A percentile compares a stretch with the other conserved stretches of the same genome.
phyloP scores from a whole-genome alignment of 495 filamentous ascomycete genomes.

The Penicillium herquei region DNA sequence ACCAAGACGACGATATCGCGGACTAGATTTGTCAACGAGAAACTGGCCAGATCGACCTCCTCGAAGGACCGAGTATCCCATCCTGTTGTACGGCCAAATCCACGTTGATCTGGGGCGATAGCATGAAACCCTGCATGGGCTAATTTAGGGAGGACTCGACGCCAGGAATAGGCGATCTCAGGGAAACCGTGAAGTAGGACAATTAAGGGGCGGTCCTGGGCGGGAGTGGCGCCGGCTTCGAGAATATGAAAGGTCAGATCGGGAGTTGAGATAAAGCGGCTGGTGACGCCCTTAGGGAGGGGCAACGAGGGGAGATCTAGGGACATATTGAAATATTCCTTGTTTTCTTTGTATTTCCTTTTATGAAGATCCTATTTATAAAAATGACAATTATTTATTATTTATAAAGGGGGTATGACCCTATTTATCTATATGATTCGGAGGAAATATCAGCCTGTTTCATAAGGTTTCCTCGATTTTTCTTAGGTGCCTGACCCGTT shows the following conservation, averaged over 20 bases:
- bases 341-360: neutral
- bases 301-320: conserved; percentile 41
- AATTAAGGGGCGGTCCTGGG: conserved; percentile 52
- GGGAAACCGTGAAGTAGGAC: conserved; percentile 66
- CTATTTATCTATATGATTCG: neutral
- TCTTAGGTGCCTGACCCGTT: conserved; percentile 14
- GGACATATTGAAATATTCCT: neutral
- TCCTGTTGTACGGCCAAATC: conserved; percentile 64
- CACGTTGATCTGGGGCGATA: conserved; percentile 66
- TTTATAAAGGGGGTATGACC: no score
- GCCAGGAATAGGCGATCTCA: conserved; percentile 69
- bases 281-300: conserved; percentile 50
- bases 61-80: conserved; percentile 54
- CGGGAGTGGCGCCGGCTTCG: conserved; percentile 43
- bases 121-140: conserved; percentile 59
- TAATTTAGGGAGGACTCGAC: conserved; percentile 56
- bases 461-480: neutral
- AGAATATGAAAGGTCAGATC: conserved; percentile 61
- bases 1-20: conserved; percentile 62
- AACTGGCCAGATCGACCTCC: conserved; percentile 55
- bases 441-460: conserved; percentile 20
- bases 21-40: conserved; percentile 57
- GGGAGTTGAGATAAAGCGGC: conserved; percentile 48
- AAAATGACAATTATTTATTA: no score
- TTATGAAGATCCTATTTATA: no score